phyloP scores from a whole-genome alignment of 1,284 basidiomycete species.

The Malassezia sp. region DNA sequence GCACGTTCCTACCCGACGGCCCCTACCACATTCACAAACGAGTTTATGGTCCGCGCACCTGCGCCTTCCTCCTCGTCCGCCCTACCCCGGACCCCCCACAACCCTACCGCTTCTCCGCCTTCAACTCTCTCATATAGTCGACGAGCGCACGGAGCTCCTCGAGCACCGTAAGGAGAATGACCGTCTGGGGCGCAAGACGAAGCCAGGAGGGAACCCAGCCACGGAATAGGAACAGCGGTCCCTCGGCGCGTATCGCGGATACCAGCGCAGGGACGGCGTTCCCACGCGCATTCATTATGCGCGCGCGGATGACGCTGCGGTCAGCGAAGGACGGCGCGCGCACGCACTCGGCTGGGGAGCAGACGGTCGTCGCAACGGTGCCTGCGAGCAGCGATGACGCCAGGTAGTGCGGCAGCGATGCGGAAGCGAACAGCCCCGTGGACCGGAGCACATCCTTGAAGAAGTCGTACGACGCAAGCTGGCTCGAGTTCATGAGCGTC shows the following conservation, averaged over 20 bases:
- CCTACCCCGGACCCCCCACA: too few relatives aligned
- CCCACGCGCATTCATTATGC: constrained; percentile 48
- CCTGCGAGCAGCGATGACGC: constrained; percentile 50
- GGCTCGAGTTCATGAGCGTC: constrained; percentile 51
- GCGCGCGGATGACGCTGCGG: constrained; percentile 51
- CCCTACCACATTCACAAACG: too few relatives aligned
- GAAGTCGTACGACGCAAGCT: constrained; percentile 49
- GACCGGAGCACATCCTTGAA: constrained; percentile 51
- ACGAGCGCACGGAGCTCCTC: constrained; percentile 36
- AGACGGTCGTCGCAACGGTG: constrained; percentile 51
- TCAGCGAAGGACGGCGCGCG: constrained; percentile 21
- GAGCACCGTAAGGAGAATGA: constrained; percentile 40
- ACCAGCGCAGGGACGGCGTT: constrained; percentile 22
- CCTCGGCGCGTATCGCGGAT: constrained; percentile 41
- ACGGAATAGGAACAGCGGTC: constrained; percentile 51
- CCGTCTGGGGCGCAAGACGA: constrained; percentile 40
- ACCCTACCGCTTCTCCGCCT: too few relatives aligned
- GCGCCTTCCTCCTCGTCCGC: too few relatives aligned
- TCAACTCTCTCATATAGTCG: constrained; percentile 20
- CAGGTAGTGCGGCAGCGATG: constrained; percentile 49
- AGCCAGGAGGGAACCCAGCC: constrained; percentile 54
- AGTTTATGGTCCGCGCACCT: constrained; percentile 1
- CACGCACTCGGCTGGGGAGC: constrained; percentile 34
- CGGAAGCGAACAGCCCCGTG: constrained; percentile 48
- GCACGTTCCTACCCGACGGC: too few relatives aligned